Base-by-base conservation (phyloP, 2,329 filamentous ascomycete genomes). In the Trichoderma simmonsii region DNA sequence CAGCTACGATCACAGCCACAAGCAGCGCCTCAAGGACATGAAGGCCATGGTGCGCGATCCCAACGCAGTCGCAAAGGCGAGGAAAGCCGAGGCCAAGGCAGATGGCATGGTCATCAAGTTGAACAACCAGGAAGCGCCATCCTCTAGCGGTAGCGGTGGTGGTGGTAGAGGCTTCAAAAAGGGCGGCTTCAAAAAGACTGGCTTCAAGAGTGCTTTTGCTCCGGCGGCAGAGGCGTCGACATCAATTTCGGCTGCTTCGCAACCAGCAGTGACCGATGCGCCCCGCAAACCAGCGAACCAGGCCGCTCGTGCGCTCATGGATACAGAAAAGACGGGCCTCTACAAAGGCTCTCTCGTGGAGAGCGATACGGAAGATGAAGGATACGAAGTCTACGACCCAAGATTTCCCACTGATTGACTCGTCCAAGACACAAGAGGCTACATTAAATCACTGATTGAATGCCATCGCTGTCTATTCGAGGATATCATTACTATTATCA, bases 1-100 rank as follows among this genome's bases (percentile, higher is more conserved):
- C 74, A 96, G 93, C 77, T 98, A 98, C 82, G 96, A 98, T 80
- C 96, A 99, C 83, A 93, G 93, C 77, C 96, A 99, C 82, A 95
- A 94, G 81, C 94, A 97, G 84, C 92, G 93, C 64, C 88, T 95
- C 72, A 93, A 93, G 82, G 93, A 96, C 77, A 94, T 95, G 92
- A 94, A 94, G 82, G 90, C 92, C 77, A 91, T 95, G 85, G 90
- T 92, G 36, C 90, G 91, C 75, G 91, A 94, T 75, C 90, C 92
- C 1, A 87, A 86, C 69, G 90, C 89, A 28, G 87, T 86, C 15
- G 88, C 86, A 26, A 89, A 90, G 75, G 90, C 91, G 2, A 85
- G 90, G n/a, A 90, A 89, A 77, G 89, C 90, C 39, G 91, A 93
- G 79, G 90, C 90, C 67, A 92, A 91, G 79, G 90, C 90, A 64